A percentile compares a stretch with the other conserved stretches of the same genome.
Evolutionary conservation across 1,284 basidiomycete genomes (phyloP).

Genomic region (Sanghuangporus baumii): DNA sequence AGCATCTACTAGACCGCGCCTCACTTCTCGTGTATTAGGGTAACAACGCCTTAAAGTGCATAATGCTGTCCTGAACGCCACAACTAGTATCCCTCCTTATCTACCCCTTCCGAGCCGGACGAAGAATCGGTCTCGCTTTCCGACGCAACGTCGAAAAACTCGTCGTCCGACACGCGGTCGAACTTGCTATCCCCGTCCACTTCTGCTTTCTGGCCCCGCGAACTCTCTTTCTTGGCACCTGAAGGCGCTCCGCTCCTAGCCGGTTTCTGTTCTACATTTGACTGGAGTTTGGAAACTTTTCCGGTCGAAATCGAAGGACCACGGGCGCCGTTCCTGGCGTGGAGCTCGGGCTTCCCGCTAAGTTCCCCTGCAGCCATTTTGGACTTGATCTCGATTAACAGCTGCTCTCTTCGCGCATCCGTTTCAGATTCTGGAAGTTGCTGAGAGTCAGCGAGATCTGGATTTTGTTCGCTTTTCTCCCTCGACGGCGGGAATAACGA

Average conservation of each 20-base stretch:
- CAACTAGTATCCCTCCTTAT: no score
- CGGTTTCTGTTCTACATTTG: neutral
- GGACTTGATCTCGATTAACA: slow-evolving; percentile 54
- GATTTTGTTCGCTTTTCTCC: slow-evolving; percentile 32
- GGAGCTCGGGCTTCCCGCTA: slow-evolving; percentile 55
- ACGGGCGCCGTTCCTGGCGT: slow-evolving; percentile 19
- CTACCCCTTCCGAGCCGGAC: neutral
- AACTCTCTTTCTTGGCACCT: neutral
- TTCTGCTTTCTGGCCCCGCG: neutral
- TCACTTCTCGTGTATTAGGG: neutral
- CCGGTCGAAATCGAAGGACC: neutral
- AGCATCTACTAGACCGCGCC: neutral
- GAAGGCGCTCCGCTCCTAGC: neutral
- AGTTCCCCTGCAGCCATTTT: slow-evolving; percentile 64
- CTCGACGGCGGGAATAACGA: slow-evolving; percentile 75
- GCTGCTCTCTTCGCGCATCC: slow-evolving; percentile 50
- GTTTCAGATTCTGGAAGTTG: slow-evolving; percentile 27
- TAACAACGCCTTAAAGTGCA: neutral
- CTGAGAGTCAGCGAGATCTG: slow-evolving; percentile 9
- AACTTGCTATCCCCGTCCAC: neutral
- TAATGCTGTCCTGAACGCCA: neutral
- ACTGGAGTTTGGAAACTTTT: neutral
- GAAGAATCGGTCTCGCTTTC: neutral
- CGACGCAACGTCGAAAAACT: slow-evolving; percentile 11
- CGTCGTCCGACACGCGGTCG: slow-evolving; percentile 2